Conservation (phyloP, 1,284 basidiomycete genomes). For the Malassezia psittaci region DNA sequence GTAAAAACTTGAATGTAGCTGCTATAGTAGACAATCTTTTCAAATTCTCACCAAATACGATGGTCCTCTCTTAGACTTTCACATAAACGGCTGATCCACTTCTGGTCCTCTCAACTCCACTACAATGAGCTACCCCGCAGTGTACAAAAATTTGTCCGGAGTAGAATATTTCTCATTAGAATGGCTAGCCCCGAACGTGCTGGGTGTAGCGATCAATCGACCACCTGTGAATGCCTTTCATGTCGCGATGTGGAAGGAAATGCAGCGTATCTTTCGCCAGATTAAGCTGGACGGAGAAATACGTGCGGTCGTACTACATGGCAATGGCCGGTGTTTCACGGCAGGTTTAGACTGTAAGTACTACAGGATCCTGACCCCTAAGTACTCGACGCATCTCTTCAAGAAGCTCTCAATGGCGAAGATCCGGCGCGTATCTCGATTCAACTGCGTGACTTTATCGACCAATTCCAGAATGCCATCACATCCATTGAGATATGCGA, state of each 20-base stretch:
- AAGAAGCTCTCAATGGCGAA: slow-evolving; percentile 15
- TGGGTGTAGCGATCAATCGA: slow-evolving; percentile 36
- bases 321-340: slow-evolving; percentile 42
- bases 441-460: slow-evolving; percentile 29
- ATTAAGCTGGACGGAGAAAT: slow-evolving; percentile 35
- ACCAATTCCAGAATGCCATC: slow-evolving; percentile 45
- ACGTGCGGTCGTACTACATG: slow-evolving; percentile 39
- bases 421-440: slow-evolving; percentile 40
- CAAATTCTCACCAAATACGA: not conserved
- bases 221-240: slow-evolving; percentile 42
- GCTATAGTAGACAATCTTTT: not conserved
- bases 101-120: not conserved
- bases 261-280: slow-evolving; percentile 28
- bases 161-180: slow-evolving; percentile 31
- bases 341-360: slow-evolving; percentile 43
- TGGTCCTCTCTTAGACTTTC: not conserved
- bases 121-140: slow-evolving; percentile 15
- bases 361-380: not conserved
- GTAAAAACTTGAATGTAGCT: not conserved
- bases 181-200: slow-evolving; percentile 27
- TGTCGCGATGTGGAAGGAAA: slow-evolving; percentile 38
- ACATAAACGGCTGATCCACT: not conserved
- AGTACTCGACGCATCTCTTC: slow-evolving; percentile 21
- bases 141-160: slow-evolving; percentile 17
- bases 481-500: slow-evolving; percentile 55